phyloP scores from a whole-genome alignment of 306 rosid species.

The Quercus dentata region DNA sequence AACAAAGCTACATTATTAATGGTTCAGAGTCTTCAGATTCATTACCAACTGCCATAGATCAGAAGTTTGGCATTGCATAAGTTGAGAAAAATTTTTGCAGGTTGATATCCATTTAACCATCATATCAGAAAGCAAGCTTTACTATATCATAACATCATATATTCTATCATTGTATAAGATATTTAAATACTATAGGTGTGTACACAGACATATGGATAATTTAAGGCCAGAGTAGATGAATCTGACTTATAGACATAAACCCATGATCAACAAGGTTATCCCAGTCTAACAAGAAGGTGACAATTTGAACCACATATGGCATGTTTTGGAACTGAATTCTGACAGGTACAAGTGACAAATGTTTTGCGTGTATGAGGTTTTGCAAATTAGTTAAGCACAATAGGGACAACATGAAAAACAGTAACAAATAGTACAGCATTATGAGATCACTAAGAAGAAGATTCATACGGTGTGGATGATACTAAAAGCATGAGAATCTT shows the following conservation, averaged over 20 bases:
- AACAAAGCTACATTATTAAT: neutral
- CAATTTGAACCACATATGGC: neutral
- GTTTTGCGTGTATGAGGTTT: neutral
- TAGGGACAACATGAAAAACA: neutral
- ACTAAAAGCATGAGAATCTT: conserved; percentile 79
- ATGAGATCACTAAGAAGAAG: conserved; percentile 5
- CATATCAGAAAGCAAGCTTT: neutral
- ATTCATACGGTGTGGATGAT: conserved; percentile 81
- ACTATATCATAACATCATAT: neutral
- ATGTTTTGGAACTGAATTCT: neutral
- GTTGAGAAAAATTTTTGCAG: neutral
- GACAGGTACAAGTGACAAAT: neutral
- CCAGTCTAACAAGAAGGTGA: neutral
- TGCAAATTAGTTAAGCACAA: neutral
- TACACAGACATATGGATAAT: neutral
- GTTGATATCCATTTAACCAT: too few species aligned
- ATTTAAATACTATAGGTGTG: neutral
- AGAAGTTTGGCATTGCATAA: neutral
- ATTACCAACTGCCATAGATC: neutral
- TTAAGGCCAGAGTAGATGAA: neutral
- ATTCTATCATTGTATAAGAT: neutral
- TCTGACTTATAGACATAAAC: neutral
- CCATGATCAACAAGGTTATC: neutral
- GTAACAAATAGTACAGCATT: neutral
- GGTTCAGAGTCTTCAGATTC: neutral